Evolutionary conservation across 2,329 filamentous ascomycete genomes (phyloP).

Genomic region (Phialophora expanda): DNA sequence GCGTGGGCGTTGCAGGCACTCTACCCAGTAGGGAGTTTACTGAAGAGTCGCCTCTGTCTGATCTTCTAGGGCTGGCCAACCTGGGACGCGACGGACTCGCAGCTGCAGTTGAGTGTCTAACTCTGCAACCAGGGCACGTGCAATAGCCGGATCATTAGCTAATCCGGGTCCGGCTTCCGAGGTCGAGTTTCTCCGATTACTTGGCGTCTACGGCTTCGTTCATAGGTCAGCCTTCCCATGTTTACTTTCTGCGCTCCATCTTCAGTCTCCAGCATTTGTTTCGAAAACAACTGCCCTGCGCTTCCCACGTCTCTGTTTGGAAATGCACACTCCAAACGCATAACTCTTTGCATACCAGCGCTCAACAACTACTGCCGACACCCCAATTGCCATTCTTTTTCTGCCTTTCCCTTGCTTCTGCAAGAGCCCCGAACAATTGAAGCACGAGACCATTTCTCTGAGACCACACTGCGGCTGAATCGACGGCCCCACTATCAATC

Average conservation of each 20-base stretch:
- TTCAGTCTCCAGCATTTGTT: conserved; percentile 3
- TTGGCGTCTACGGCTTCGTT: conserved; percentile 10
- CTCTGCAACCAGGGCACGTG: conserved; percentile 9
- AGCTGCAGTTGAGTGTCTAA: conserved; percentile 5
- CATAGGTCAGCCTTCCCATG: conserved; percentile 17
- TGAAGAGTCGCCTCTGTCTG: conserved; percentile 6
- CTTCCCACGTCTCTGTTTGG: background rate
- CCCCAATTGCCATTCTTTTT: background rate
- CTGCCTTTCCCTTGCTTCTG: background rate
- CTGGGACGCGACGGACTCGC: conserved; percentile 20
- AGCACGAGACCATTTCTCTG: conserved; percentile 31
- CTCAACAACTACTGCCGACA: background rate
- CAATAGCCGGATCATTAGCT: conserved; percentile 15
- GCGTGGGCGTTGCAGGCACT: conserved; percentile 18
- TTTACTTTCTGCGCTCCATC: conserved; percentile 17
- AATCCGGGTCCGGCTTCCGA: conserved; percentile 8
- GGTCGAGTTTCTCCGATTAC: conserved; percentile 5
- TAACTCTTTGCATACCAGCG: background rate
- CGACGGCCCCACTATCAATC: background rate
- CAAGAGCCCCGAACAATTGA: background rate
- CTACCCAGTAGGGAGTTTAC: conserved; percentile 6
- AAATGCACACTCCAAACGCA: background rate
- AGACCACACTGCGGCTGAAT: background rate
- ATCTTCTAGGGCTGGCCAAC: conserved; percentile 14
- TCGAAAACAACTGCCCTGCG: conserved; percentile 11